Base-by-base conservation (phyloP, 2,329 filamentous ascomycete species). In the Lachnum nothofagi region DNA sequence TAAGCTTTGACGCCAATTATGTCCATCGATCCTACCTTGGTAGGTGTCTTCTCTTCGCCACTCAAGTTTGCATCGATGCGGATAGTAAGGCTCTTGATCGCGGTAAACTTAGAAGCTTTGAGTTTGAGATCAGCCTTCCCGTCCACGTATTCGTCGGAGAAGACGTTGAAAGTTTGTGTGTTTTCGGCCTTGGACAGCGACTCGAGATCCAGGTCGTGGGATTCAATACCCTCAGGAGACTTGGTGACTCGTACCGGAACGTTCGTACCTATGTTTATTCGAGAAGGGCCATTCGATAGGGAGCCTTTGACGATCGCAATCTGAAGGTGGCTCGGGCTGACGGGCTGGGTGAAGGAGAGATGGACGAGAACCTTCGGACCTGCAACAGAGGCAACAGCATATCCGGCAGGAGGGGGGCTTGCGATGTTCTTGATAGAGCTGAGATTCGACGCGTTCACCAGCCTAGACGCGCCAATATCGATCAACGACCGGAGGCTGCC, bases 1-100 rank as follows among this genome's bases (percentile, higher is more conserved):
- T 54, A 62, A 25, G 42, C 57, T 39, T 53, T 59, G 3, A 29
- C 43, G 3, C 61, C 60, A 47, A 61, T 48, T 14, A 63, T 54
- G 47, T 63, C 61, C 49, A 63, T 44, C 20, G 45, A 45, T 16
- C 53, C 48, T 42, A 63, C 54, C 48, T 63, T 62, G 10, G 34
- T 63, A 14, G 54, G 23, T 2, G 49, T 56, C 19, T 35, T 51
- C 7, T 51, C 51, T 29, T 61, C 61, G 3, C 61, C 61, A 49
- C 60, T 61, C 53, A 61, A 42, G 44, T 63, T 63, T 14, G 58
- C 57, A 56, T 62, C 60, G n/a, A 61, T 42, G 16, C 55, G 50
- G 16, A 63, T 56, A 12, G 56, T 55, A 49, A 63, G 38, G 42
- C 60, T 63, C 54, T 58, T 63, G 22, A 61, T 46, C 1, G 38